Conservation (phyloP, 2,329 filamentous ascomycete species). For the Emericellopsis atlantica region DNA sequence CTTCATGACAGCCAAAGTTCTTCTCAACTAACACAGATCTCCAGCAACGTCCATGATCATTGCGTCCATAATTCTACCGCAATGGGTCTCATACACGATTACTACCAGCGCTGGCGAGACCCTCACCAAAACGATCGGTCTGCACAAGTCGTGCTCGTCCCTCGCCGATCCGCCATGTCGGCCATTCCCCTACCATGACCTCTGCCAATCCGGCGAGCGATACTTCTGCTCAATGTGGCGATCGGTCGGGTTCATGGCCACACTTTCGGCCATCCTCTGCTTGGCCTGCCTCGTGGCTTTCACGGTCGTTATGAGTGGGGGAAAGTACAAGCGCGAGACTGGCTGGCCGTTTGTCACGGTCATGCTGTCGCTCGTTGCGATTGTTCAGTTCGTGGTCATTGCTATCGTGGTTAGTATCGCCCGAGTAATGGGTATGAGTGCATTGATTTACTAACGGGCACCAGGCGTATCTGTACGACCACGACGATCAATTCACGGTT, state of each 20-base stretch:
- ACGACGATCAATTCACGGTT: conserved; percentile 71
- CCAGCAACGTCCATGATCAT: conserved; percentile 61
- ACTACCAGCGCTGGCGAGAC: conserved; percentile 31
- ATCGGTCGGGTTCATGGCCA: conserved; percentile 77
- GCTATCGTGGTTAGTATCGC: conserved; percentile 59
- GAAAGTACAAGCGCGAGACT: conserved; percentile 64
- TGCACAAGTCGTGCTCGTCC: conserved; percentile 71
- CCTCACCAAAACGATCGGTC: conserved; percentile 53
- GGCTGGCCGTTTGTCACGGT: conserved; percentile 69
- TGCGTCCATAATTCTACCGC: conserved; percentile 52
- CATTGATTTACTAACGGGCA: not conserved
- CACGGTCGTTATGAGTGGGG: conserved; percentile 62
- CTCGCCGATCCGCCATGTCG: conserved; percentile 49
- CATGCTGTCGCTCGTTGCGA: conserved; percentile 51
- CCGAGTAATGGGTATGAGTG: not conserved
- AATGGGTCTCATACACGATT: conserved; percentile 57
- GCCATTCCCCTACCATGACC: conserved; percentile 16
- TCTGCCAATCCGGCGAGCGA: conserved; percentile 32
- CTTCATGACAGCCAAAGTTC: not conserved
- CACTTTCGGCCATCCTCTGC: conserved; percentile 70
- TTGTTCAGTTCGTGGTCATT: conserved; percentile 66
- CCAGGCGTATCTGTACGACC: conserved; percentile 71
- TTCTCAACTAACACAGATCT: not conserved
- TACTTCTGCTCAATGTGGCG: conserved; percentile 91
- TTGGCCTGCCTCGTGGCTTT: conserved; percentile 72